Base-by-base conservation (phyloP, 305 asterid species). In the Rubia tinctorum region DNA sequence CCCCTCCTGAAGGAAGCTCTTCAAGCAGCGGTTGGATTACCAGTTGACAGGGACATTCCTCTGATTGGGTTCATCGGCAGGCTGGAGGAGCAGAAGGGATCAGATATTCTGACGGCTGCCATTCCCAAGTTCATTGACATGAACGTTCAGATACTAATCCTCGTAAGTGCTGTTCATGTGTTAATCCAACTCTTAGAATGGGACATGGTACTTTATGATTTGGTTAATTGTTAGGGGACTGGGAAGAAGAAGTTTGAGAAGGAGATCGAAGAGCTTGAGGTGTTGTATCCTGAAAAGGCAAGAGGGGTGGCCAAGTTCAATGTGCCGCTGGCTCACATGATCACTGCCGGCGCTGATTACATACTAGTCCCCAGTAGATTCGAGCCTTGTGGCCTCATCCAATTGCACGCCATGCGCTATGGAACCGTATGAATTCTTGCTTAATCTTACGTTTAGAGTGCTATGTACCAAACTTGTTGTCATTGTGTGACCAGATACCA, bases 311-410 rank as follows among this genome's bases (percentile, higher is more conserved):
- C 95, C 17, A 91, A 88, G 76, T 91, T 94, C 87, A 90, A 89
- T 63, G 97, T 86, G 45, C 89, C 96, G 0, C 77, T 90, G 80
- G 97, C 99, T 40, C 99, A 94, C 83, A 77, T 71, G 88, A 94
- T 94, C 51, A 89, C 77, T 23, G 99, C 96, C 63, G 97, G 96
- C 49, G 90, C 95, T 56, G 98, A 91, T 75, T 91, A 80, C 66
- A 89, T 94, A 90, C 74, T 94, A 80, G 73, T 94, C 56, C 99
- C 98, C 10, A 91, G 98, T 76, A 82, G 99, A 84, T 94, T 90
- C 22, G 98, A 91, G 68, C 99, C 99, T 51, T 91, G 99, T 73
- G 99, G 99, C 75, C 96, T 94, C 82, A 91, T 91, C 83, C 98
- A 94, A 74, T 80, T 91, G 73, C 98, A 94, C 30, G 99, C 98